phyloP scores from a whole-genome alignment of 176 grass and related monocot genomes.

The Hsuehochloa calcarea region DNA sequence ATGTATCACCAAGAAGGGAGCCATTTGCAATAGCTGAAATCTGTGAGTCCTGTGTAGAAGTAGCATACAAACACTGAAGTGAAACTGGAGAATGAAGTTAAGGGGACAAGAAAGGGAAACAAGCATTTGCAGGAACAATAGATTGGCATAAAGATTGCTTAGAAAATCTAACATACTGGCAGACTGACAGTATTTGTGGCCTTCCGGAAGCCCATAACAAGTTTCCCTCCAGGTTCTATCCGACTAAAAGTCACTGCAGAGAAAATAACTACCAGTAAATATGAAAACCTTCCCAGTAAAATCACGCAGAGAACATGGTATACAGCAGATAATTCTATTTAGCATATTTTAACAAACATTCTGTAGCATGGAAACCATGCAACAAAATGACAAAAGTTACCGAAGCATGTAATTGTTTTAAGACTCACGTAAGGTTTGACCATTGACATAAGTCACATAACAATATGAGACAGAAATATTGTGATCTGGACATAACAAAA shows the following conservation, averaged over 20 bases:
- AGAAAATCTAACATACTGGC: conserved; percentile 56
- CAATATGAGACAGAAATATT: background rate
- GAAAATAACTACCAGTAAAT: conserved; percentile 20
- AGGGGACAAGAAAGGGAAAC: conserved; percentile 2
- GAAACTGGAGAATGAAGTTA: background rate
- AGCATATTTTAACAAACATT: background rate
- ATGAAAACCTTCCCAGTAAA: conserved; percentile 27
- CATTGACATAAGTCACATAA: background rate
- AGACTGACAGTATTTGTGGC: conserved; percentile 87
- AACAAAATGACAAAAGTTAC: conserved; percentile 21
- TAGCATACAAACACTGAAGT: conserved; percentile 31
- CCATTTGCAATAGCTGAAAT: conserved; percentile 98
- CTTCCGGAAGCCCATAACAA: conserved; percentile 99
- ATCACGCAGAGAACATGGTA: background rate
- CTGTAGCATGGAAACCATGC: conserved; percentile 10
- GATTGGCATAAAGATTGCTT: conserved; percentile 1
- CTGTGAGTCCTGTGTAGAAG: conserved; percentile 76
- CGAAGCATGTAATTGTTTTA: background rate
- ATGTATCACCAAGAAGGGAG: conserved; percentile 64
- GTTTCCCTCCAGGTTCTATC: conserved; percentile 97
- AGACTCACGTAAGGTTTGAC: background rate
- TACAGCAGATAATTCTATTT: background rate
- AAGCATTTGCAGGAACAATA: conserved; percentile 19
- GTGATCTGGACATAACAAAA: background rate
- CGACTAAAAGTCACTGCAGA: conserved; percentile 94